Percentiles rank a stretch among this genome's conserved stretches.
Conservation (phyloP, 495 filamentous ascomycete genomes). For the Xylaria scruposa region DNA sequence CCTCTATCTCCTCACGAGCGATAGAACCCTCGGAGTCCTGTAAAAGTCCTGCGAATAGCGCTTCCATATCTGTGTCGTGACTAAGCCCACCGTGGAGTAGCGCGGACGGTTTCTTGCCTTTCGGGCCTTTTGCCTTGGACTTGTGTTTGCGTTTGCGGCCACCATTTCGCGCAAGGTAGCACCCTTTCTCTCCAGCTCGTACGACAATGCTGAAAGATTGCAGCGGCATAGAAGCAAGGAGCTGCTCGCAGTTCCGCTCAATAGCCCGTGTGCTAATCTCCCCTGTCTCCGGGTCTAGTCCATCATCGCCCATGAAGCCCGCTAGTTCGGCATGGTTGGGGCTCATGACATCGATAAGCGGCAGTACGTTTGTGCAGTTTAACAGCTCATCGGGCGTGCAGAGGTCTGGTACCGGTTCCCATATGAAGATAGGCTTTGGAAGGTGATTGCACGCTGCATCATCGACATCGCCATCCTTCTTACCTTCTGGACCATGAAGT, state of each 20-base stretch:
- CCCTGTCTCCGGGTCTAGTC: slow-evolving; percentile 54
- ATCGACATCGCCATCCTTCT: slow-evolving; percentile 31
- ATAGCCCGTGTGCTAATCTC: slow-evolving; percentile 58
- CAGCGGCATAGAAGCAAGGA: slow-evolving; percentile 59
- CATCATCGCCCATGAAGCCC: slow-evolving; percentile 71
- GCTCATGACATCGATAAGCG: slow-evolving; percentile 81
- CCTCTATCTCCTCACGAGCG: slow-evolving; percentile 64
- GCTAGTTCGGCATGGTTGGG: slow-evolving; percentile 89
- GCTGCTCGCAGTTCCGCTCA: slow-evolving; percentile 60
- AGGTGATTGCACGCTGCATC: slow-evolving; percentile 30
- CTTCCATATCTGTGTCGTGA: slow-evolving; percentile 60
- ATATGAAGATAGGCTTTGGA: slow-evolving; percentile 75
- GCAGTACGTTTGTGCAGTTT: slow-evolving; percentile 71
- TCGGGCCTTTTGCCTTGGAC: slow-evolving; percentile 36
- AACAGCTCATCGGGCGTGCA: slow-evolving; percentile 79
- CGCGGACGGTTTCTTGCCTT: slow-evolving; percentile 48
- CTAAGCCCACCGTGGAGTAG: slow-evolving; percentile 51
- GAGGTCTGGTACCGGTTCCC: slow-evolving; percentile 93
- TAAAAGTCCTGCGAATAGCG: slow-evolving; percentile 58
- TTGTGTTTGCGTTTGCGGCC: slow-evolving; percentile 52
- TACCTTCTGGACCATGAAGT: slow-evolving; percentile 27
- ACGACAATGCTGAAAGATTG: slow-evolving; percentile 63
- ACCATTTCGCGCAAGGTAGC: slow-evolving; percentile 59
- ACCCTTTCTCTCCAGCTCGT: slow-evolving; percentile 56
- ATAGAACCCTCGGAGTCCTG: slow-evolving; percentile 58